Percentiles rank a stretch among this genome's conserved stretches.
Evolutionary conservation across 2,329 filamentous ascomycete species (phyloP).

Genomic region (Colletotrichum limetticola): DNA sequence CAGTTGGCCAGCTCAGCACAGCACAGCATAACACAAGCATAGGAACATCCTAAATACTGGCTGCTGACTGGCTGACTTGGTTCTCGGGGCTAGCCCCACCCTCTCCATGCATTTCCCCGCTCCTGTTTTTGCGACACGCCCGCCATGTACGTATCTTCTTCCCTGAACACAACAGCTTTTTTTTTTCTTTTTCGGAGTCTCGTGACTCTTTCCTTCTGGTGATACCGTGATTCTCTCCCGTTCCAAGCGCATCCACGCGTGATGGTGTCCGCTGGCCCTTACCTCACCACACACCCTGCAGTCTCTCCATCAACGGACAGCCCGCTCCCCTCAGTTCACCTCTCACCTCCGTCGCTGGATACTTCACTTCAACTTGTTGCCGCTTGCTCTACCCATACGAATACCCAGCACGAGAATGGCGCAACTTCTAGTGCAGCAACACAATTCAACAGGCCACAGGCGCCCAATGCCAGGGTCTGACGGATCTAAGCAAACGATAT

Average conservation of each 20-base stretch:
- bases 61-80: conserved; percentile 1
- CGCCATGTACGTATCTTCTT: conserved; percentile 21
- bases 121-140: conserved; percentile 24
- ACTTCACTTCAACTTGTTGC: neutral
- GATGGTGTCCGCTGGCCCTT: conserved; percentile 8
- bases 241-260: conserved; percentile 31
- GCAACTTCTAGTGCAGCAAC: conserved; percentile 9
- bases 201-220: conserved; percentile 20
- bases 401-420: conserved; percentile 18
- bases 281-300: conserved; percentile 17
- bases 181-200: conserved; percentile 17
- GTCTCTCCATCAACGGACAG: conserved; percentile 17
- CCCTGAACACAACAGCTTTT: conserved; percentile 20
- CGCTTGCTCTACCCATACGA: neutral
- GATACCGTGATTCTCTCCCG: conserved; percentile 27
- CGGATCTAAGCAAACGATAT: neutral
- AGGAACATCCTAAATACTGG: conserved; percentile 4
- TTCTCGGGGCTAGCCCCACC: conserved; percentile 12
- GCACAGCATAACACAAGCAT: conserved; percentile 16
- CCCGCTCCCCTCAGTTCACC: neutral
- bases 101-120: conserved; percentile 29
- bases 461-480: neutral
- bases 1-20: conserved; percentile 20
- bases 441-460: conserved; percentile 16
- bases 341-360: conserved; percentile 3